Evolutionary conservation across 805 yeast species (phyloP).

Genomic region (Starmerella stigmatis): DNA sequence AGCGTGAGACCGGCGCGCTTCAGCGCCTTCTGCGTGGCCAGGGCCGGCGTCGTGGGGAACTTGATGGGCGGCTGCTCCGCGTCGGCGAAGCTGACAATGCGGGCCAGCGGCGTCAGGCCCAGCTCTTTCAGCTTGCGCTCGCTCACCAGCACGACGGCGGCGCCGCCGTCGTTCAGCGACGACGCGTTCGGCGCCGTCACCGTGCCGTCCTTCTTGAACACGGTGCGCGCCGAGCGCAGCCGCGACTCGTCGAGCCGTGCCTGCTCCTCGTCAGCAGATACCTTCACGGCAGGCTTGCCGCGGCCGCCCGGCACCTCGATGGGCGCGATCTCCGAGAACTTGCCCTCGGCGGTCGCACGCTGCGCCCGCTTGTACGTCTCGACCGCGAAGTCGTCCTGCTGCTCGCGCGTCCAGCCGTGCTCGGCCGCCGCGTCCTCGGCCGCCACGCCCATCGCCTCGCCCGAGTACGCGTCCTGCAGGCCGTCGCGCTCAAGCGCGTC

Average conservation of each 20-base stretch:
- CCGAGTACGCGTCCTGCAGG: conserved; percentile 80
- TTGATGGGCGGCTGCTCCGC: conserved; percentile 93
- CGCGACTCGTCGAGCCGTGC: conserved; percentile 65
- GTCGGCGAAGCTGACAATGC: conserved; percentile 92
- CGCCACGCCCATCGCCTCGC: conserved; percentile 87
- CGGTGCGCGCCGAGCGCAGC: conserved; percentile 79
- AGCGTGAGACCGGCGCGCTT: conserved; percentile 63
- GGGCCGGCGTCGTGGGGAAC: conserved; percentile 91
- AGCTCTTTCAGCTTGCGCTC: conserved; percentile 77
- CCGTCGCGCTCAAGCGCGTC: conserved; percentile 94
- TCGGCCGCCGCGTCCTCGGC: conserved; percentile 94
- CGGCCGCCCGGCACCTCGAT: conserved; percentile 73
- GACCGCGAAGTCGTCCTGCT: conserved; percentile 82
- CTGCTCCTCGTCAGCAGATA: conserved; percentile 76
- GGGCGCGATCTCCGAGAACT: conserved; percentile 80
- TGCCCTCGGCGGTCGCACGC: conserved; percentile 66
- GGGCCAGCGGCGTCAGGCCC: conserved; percentile 79
- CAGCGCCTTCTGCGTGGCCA: conserved; percentile 92
- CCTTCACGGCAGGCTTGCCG: conserved; percentile 60
- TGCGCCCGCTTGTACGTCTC: conserved; percentile 80
- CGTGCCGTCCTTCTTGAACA: conserved; percentile 90
- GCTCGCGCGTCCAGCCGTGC: conserved; percentile 63
- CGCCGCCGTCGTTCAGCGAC: conserved; percentile 95
- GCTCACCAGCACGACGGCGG: conserved; percentile 82
- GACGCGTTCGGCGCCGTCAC: conserved; percentile 97